Conservation (phyloP, 306 rosid genomes). For the Arachis stenosperma region DNA sequence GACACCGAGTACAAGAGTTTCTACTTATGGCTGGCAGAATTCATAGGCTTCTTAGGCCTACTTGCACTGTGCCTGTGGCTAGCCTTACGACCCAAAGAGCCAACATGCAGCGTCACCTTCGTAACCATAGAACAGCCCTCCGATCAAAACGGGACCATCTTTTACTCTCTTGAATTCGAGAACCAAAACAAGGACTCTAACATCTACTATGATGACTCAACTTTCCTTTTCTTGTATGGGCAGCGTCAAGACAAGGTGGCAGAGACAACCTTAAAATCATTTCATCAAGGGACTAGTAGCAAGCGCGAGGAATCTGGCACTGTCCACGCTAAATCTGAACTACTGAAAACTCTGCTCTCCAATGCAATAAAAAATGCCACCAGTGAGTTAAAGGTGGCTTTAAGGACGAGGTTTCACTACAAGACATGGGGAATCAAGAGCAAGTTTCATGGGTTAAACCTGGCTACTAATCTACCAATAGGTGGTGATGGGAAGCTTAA, state of each 20-base stretch:
- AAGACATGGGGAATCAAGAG: constrained; percentile 61
- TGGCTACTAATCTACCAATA: constrained; percentile 38
- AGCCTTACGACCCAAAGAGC: constrained; percentile 44
- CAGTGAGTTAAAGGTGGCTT: constrained; percentile 45
- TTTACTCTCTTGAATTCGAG: constrained; percentile 43
- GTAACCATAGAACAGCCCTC: constrained; percentile 41
- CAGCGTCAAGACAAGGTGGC: constrained; percentile 43
- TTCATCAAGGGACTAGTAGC: constrained; percentile 39
- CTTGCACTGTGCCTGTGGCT: constrained; percentile 50
- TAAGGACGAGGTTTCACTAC: constrained; percentile 42
- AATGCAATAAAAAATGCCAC: constrained; percentile 50
- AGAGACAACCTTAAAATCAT: constrained; percentile 43
- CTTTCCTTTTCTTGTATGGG: constrained; percentile 45
- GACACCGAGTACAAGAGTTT: constrained; percentile 35
- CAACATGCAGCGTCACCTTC: constrained; percentile 42
- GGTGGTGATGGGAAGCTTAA: constrained; percentile 56
- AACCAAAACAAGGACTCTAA: constrained; percentile 55
- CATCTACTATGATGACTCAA: constrained; percentile 38
- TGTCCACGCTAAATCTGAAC: constrained; percentile 28
- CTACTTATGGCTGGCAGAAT: constrained; percentile 33
- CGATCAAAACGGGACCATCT: constrained; percentile 40
- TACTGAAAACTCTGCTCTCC: constrained; percentile 37
- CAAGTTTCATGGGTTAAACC: constrained; percentile 45
- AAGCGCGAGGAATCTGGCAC: background rate
- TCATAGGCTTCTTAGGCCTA: constrained; percentile 43